Evolutionary conservation across 2,329 filamentous ascomycete genomes (phyloP).

Genomic region (Eurotiales sp.): DNA sequence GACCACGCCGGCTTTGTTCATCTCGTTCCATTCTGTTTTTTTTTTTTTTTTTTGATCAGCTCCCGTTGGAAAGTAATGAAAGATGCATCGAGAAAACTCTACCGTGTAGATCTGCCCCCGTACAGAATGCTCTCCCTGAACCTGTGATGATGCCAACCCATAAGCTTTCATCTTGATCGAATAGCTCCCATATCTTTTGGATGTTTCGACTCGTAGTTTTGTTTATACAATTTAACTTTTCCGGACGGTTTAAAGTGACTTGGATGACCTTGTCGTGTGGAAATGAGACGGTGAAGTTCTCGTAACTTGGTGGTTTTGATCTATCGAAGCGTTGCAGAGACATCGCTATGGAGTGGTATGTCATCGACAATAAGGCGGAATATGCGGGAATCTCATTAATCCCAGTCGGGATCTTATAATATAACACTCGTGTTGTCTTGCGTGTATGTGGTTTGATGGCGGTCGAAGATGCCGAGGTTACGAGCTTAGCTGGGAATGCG

Average conservation of each 20-base stretch:
- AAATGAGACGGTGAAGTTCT: conserved; percentile 1
- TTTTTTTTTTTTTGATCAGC: too few species aligned
- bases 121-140: conserved; percentile 62
- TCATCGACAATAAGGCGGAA: too few species aligned
- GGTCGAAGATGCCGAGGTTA: too few species aligned
- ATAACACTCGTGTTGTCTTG: too few species aligned
- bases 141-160: conserved; percentile 63
- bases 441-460: too few species aligned
- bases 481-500: neutral
- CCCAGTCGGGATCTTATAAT: too few species aligned
- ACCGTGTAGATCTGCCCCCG: conserved; percentile 57
- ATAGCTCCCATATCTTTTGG: conserved; percentile 54
- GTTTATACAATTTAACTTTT: conserved; percentile 41
- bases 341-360: neutral
- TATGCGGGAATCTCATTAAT: too few species aligned
- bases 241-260: conserved; percentile 40
- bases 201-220: conserved; percentile 42
- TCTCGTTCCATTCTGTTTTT: conserved; percentile 49
- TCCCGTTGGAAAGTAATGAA: too few species aligned
- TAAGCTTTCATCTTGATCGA: conserved; percentile 58
- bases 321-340: neutral
- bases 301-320: neutral
- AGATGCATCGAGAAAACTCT: neutral
- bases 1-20: conserved; percentile 46
- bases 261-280: conserved; percentile 27